Base-by-base conservation (phyloP, 768 basidiomycete species). In the Serendipita sp. region DNA sequence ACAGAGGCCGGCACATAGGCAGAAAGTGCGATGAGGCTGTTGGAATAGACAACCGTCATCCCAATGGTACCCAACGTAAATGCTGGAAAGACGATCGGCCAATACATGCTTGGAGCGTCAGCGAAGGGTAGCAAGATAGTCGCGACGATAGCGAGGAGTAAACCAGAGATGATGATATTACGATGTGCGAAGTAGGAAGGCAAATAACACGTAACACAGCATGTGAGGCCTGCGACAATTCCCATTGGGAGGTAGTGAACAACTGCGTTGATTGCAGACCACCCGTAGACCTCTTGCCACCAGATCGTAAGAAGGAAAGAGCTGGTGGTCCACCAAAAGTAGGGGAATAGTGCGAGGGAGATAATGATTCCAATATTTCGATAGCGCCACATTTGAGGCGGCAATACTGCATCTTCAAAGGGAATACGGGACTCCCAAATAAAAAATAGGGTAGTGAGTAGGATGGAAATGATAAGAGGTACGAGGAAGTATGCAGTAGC, bases 401-500 rank as follows among this genome's bases (percentile, higher is more conserved):
- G 73, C 61, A 61, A 44, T 63, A 62, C 42, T 70, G 68, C 67
- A 67, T 73, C 45, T 65, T 66, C 42, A 26, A 51, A 28, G 64
- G 67, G 51, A 63, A 65, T 64, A 20, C 68, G 62, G 63, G 66
- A 4, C 65, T 83, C 81, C 75, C 77, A 82, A 60, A 74, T 70
- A 70, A 83, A 79, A 72, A 84, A 84, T 0, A 61, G 69, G 28
- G 70, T 65, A 41, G 71, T 67, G 11, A 78, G 64, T 7, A 75
- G 34, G 63, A 79, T 67, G 3, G 81, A 77, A 34, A 82, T 66
- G 9, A 80, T 68, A 42, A 84, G 70, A 0, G 79, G 76, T 3
- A 70, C 72, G 56, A 82, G 68, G 62, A 82, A 78, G 17, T 69
- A 64, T 31, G 69, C 70, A 33, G 64, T 53, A 65, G 65, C 34